A percentile compares a stretch with the other conserved stretches of the same genome.
Conservation (phyloP, 805 yeast genomes). For the Wickerhamomyces alni region DNA sequence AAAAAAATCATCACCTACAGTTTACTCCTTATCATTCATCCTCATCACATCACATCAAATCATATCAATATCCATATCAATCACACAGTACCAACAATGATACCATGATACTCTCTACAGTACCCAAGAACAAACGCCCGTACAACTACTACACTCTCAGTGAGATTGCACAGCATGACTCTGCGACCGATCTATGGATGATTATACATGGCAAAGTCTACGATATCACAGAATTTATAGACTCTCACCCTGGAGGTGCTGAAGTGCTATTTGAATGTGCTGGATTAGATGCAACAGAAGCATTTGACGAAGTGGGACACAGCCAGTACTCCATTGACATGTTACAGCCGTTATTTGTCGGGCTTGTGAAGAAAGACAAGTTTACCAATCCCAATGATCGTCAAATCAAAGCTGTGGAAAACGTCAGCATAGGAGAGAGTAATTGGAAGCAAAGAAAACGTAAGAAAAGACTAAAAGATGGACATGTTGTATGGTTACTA, state of each 20-base stretch:
- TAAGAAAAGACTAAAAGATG: constrained; percentile 9
- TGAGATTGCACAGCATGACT: constrained; percentile 16
- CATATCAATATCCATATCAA: too few relatives aligned
- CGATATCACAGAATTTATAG: constrained; percentile 59
- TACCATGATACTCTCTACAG: background rate
- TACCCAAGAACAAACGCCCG: too few relatives aligned
- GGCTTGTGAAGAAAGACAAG: constrained; percentile 50
- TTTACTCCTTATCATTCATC: too few relatives aligned
- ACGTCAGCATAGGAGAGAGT: constrained; percentile 22
- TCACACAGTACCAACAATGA: too few relatives aligned
- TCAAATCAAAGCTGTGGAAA: constrained; percentile 8
- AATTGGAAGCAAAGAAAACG: constrained; percentile 6
- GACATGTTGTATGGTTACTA: constrained; percentile 5
- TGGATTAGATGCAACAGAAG: constrained; percentile 71
- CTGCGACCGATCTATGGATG: constrained; percentile 63
- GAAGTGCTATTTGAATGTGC: constrained; percentile 74
- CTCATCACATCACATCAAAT: too few relatives aligned
- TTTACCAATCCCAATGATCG: background rate
- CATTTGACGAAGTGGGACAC: constrained; percentile 93
- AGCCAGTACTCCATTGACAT: constrained; percentile 89
- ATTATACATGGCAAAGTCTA: constrained; percentile 76
- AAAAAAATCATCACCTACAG: too few relatives aligned
- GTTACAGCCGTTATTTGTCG: constrained; percentile 62
- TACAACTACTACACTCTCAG: constrained; percentile 5
- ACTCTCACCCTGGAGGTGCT: constrained; percentile 68